Conservation (phyloP, 73 alveolate species). For the Symbiodinium pilosum region DNA sequence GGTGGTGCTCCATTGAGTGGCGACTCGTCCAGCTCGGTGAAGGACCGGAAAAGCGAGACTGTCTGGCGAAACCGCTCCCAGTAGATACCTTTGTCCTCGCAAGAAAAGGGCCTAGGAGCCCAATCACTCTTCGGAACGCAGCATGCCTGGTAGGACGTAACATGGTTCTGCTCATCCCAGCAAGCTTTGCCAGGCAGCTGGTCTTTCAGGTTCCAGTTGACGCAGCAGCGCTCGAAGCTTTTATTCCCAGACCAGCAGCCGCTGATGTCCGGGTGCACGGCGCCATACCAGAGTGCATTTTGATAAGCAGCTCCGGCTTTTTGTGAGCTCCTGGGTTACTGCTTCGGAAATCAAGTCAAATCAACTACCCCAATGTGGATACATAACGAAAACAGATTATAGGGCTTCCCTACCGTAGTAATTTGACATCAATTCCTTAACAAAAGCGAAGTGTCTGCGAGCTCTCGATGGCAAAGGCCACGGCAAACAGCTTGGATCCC, state of each 20-base stretch:
- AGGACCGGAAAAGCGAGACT: conserved; percentile 32
- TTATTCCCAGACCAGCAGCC: conserved; percentile 47
- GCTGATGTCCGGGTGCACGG: conserved; percentile 73
- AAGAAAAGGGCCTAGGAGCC: conserved; percentile 66
- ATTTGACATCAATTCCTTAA: too few relatives aligned
- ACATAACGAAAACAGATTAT: too few relatives aligned
- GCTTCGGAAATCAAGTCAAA: too few relatives aligned
- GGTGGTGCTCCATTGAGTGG: conserved; percentile 51
- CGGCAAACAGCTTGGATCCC: neutral
- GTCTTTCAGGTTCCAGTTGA: conserved; percentile 38
- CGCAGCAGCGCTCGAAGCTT: conserved; percentile 65
- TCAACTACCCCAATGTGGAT: too few relatives aligned
- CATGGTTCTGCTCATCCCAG: conserved; percentile 28
- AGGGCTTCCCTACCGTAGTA: too few relatives aligned
- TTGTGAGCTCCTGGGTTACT: too few relatives aligned
- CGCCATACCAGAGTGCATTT: conserved; percentile 37
- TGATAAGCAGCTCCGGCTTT: neutral
- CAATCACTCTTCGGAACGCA: conserved; percentile 42
- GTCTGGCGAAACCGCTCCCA: conserved; percentile 92
- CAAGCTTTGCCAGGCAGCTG: conserved; percentile 41
- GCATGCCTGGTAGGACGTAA: conserved; percentile 11
- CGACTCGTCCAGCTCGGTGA: conserved; percentile 28
- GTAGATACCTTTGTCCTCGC: conserved; percentile 20
- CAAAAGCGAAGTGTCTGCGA: too few relatives aligned
- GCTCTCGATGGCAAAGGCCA: neutral